Evolutionary conservation across 805 yeast genomes (phyloP).

Genomic region (Metschnikowia sp.): DNA sequence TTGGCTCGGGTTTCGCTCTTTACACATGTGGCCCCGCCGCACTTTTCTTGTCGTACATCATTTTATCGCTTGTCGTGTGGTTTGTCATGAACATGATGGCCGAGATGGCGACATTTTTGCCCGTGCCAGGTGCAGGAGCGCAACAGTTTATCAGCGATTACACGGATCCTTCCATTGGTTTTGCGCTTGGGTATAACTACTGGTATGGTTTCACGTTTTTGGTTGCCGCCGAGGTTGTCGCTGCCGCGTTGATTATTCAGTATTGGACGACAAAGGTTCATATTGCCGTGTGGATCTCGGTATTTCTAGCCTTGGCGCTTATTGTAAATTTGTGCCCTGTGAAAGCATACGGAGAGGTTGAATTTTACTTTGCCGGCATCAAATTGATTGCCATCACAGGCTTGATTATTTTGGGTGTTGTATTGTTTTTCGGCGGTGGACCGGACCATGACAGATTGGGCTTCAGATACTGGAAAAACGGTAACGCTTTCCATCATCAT

Average conservation of each 20-base stretch:
- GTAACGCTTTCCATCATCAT: constrained; percentile 39
- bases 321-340: constrained; percentile 18
- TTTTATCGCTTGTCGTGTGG: constrained; percentile 19
- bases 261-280: constrained; percentile 23
- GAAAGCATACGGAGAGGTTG: constrained; percentile 17
- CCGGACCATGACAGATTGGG: constrained; percentile 21
- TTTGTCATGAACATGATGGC: constrained; percentile 22
- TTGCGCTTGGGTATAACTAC: constrained; percentile 21
- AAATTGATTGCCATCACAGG: constrained; percentile 20
- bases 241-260: constrained; percentile 18
- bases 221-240: constrained; percentile 20
- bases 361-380: constrained; percentile 19
- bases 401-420: constrained; percentile 19
- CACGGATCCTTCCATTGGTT: constrained; percentile 18
- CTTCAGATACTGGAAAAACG: constrained; percentile 21
- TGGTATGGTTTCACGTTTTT: constrained; percentile 19
- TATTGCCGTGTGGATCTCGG: constrained; percentile 40
- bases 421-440: constrained; percentile 21
- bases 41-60: constrained; percentile 17
- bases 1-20: constrained; percentile 19
- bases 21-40: constrained; percentile 18
- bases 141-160: constrained; percentile 19
- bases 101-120: constrained; percentile 21
- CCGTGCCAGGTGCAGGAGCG: constrained; percentile 21
- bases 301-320: constrained; percentile 19